Evolutionary conservation across 768 basidiomycete species (phyloP), one percentile per base, ranked within the genome.

Genomic region (Rhodosporidiobolus sp.): DNA sequence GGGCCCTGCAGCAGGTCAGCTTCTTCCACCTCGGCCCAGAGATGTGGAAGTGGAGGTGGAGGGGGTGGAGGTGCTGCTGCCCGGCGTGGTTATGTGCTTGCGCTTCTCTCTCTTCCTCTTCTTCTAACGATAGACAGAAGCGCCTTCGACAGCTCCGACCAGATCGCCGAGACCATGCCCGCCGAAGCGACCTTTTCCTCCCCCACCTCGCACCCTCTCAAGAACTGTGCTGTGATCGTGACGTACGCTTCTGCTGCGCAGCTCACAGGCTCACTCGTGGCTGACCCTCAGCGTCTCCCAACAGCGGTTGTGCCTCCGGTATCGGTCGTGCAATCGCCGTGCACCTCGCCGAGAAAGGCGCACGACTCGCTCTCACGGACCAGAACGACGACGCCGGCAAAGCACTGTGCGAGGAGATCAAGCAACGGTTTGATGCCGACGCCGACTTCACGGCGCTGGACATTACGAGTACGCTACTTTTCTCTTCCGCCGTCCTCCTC

Each of bases 251-350:
- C 28, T 4, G 12, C n/a, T 16, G 24, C 16, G 2, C 43, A n/a
- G n/a, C n/a, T n/a, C n/a, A n/a, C n/a, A n/a, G n/a, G 38, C 9
- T 43, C 56, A 2, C 35, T 7, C 8, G 4, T 28, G 26, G 1
- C 10, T 19, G 26, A 11, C 26, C 8, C 43, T 22, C 3, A n/a
- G 43, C 19, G 11, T 45, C 26, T 8, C n/a, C 26, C 56, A 11
- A 45, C 48, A 69, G 67, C 28, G 61, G 61, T 1, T 57, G 54
- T n/a, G 61, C 54, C 34, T 57, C 54, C 9, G 72, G 72, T 0
- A 73, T 73, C 38, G 72, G 72, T 1, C 43, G 72, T 12, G 72
- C 72, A 10, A 57, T 65, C 11, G 57, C 72, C 6, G 32, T 68
- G 19, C 46, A 65, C 43, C 54, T 73, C 26, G 72, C 72, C 1